These are phyloP conservation scores for Diphasiastrum complanatum DNA, from an alignment of 83 land plant species.

Conservation along the genomic window DNA sequence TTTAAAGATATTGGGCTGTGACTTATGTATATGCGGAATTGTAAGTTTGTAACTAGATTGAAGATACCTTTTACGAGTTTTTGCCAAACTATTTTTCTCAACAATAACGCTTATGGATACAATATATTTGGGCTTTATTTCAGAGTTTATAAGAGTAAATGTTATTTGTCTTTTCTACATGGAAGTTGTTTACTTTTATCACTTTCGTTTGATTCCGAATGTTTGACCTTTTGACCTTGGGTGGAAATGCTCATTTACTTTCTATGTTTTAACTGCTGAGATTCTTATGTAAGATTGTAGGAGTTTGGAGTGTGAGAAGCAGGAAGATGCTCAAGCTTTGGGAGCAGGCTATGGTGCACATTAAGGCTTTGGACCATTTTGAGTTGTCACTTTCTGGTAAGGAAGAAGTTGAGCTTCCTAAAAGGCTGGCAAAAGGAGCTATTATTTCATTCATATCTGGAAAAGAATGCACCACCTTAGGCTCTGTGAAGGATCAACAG, in stretches of 20 bases:
- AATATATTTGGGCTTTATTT: no score
- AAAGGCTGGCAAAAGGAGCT: conserved; percentile 49
- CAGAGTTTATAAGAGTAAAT: no score
- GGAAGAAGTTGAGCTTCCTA: conserved; percentile 29
- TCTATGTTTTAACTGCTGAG: not conserved
- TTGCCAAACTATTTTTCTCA: no score
- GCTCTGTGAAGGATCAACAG: conserved; percentile 13
- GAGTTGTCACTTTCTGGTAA: conserved; percentile 33
- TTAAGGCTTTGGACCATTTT: conserved; percentile 44
- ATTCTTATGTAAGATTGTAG: conserved; percentile 2
- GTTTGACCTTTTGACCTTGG: not conserved
- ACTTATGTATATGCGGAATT: no score
- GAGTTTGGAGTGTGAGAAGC: conserved; percentile 12
- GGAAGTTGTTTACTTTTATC: no score
- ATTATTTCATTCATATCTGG: conserved; percentile 23
- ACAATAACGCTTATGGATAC: no score
- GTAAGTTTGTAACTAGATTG: no score
- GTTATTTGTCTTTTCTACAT: no score
- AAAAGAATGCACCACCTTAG: conserved; percentile 19
- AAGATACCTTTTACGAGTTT: no score
- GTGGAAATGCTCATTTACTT: not conserved
- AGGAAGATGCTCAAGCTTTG: not conserved
- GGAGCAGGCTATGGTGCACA: conserved; percentile 25
- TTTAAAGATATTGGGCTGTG: no score
- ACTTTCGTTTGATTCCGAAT: no score